Conservation (phyloP, 352 stramenopile genomes). For the Aphanomyces invadans region DNA sequence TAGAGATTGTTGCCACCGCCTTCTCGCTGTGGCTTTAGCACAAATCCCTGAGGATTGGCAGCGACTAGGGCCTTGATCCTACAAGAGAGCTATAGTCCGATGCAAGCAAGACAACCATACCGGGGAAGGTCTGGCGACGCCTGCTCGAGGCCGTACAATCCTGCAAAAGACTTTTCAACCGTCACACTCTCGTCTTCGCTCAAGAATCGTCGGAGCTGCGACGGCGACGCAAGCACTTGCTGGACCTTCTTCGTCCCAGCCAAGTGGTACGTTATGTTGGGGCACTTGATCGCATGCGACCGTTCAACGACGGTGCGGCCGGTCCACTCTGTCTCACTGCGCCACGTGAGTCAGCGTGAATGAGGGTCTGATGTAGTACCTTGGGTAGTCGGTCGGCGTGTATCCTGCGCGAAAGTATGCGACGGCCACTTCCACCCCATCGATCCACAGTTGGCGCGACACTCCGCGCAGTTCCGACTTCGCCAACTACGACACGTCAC, state of each 20-base stretch:
- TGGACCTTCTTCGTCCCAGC: slow-evolving; percentile 98
- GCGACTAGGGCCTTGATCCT: slow-evolving; percentile 61
- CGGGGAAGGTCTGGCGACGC: slow-evolving; percentile 52
- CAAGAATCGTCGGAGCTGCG: slow-evolving; percentile 88
- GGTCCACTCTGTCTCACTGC: slow-evolving; percentile 77
- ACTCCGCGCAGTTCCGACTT: slow-evolving; percentile 24
- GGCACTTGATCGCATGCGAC: slow-evolving; percentile 93
- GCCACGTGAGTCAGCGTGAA: neutral
- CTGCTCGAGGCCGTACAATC: slow-evolving; percentile 91
- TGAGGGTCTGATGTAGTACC: slow-evolving; percentile 23
- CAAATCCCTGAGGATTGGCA: slow-evolving; percentile 69
- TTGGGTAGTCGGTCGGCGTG: slow-evolving; percentile 93
- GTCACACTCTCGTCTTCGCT: slow-evolving; percentile 43
- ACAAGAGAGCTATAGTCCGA: neutral
- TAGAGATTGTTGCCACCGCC: slow-evolving; percentile 98
- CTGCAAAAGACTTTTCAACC: slow-evolving; percentile 90
- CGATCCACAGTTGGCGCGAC: slow-evolving; percentile 47
- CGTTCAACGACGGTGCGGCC: slow-evolving; percentile 84
- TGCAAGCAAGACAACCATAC: slow-evolving; percentile 13
- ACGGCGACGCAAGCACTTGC: slow-evolving; percentile 86
- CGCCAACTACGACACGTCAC: slow-evolving; percentile 19
- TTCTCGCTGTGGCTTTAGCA: slow-evolving; percentile 98
- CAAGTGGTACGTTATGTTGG: slow-evolving; percentile 94
- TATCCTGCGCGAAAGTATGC: slow-evolving; percentile 96
- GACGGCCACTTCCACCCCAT: slow-evolving; percentile 80